Base-by-base conservation (phyloP, 345 rosid genomes). In the Noccaea caerulescens region DNA sequence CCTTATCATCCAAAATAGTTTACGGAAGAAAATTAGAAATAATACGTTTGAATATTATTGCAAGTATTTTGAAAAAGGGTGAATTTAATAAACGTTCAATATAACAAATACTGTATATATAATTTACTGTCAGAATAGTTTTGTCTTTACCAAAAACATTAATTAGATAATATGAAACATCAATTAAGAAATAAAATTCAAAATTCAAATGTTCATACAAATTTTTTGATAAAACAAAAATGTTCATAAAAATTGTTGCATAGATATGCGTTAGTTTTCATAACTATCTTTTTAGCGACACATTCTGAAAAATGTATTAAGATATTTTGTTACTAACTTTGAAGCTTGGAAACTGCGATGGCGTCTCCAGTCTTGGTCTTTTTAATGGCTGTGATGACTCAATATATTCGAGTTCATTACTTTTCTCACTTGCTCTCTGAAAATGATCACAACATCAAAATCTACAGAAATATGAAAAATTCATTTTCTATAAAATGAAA, bases 331-430 rank as follows among this genome's bases (percentile, higher is more conserved):
- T 52, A 65, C 66, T 53, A 81, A 89, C 98, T 95, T 90, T 92
- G 75, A 88, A 90, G 71, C 92, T 80, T 16, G 96, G 96, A 66
- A 86, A 77, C 14, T 96, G 82, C 4, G 90, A 84, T 50, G 88
- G 77, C 54, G 92, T 86, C 77, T 89, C 96, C 30, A 84, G 77
- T 76, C 94, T 75, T 12, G 87, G 80, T 80, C 89, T 83, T 69
- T 89, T 87, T 7, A 81, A 55, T 67, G 3, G 46, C 38, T 68
- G 77, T 51, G 80, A 49, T 66, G 80, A 90, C 52, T 53, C 67
- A 7, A 58, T 34, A 65, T 73, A 67, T 36, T 73, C 32, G 27
- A n/a, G 27, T 42, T 66, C 72, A 72, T 75, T 61, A 63, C 63
- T 81, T 81, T 84, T 81, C 78, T 88, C 73, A 32, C 67, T 59